phyloP scores from a whole-genome alignment of 441 rosid species.

The Arabidopsis lyrata region DNA sequence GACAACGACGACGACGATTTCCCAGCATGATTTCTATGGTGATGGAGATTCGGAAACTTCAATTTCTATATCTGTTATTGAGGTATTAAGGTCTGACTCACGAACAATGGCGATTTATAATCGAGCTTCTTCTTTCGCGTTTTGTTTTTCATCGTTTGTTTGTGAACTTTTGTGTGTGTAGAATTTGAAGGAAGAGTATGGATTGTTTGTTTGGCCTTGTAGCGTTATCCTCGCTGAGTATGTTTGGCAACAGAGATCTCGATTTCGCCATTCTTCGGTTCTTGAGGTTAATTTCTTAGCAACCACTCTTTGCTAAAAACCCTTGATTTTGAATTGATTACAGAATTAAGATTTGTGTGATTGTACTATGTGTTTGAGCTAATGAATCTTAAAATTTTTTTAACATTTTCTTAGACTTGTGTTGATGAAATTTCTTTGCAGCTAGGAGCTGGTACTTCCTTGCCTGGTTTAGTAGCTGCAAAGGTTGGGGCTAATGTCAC shows the following conservation, averaged over 20 bases:
- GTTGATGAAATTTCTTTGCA: conserved; percentile 42
- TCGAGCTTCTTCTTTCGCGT: neutral
- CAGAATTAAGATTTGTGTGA: neutral
- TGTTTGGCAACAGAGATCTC: conserved; percentile 80
- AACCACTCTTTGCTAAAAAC: neutral
- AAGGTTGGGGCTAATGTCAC: conserved; percentile 73
- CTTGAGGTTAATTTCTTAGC: conserved; percentile 32
- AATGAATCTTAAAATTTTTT: neutral
- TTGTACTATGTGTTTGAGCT: conserved; percentile 10
- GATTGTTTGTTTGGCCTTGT: conserved; percentile 86
- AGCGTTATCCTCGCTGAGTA: conserved; percentile 73
- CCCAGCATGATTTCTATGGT: conserved; percentile 60
- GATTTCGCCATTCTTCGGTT: conserved; percentile 50
- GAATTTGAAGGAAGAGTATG: conserved; percentile 92
- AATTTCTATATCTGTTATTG: conserved; percentile 66
- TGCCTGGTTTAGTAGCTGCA: conserved; percentile 88
- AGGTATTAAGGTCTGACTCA: conserved; percentile 50
- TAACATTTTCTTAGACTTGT: conserved; percentile 41
- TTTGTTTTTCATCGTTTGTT: conserved; percentile 2
- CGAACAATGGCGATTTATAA: neutral
- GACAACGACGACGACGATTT: conserved; percentile 48
- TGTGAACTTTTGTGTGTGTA: conserved; percentile 22
- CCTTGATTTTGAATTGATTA: conserved; percentile 1
- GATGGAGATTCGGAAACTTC: conserved; percentile 48
- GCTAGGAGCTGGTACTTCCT: conserved; percentile 91